Evolutionary conservation across 352 stramenopile genomes (phyloP), one percentile per base, ranked within the genome.

Genomic region (Globisporangium nunn): DNA sequence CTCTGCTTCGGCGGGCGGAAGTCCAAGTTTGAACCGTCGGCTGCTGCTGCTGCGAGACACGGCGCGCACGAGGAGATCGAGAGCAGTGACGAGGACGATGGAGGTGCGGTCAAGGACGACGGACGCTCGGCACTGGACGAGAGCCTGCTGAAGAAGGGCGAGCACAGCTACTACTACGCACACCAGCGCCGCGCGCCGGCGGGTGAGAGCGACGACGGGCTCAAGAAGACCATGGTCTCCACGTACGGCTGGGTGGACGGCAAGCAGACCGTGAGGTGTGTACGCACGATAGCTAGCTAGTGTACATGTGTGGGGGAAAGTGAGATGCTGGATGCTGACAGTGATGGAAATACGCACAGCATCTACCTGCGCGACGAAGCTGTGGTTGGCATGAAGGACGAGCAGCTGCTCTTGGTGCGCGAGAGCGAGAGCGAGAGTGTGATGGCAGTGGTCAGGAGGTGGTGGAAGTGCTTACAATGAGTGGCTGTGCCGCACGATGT

Each of bases 111-210:
- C 7, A 58, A 74, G 0, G 66, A 71, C n/a, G 56, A 71, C 6
- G 51, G 54, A 2, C 59, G 45, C 12, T 87, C 73, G 43, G 63
- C 63, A 54, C 71, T 77, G 45, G 74, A 91, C 18, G 82, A 90
- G 47, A 90, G 74, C 29, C 70, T 84, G 56, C 30, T 85, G 30
- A 70, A 68, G 48, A 89, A 89, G 56, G 85, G 85, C 40, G 70
- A 81, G 29, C 75, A 93, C 68, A 92, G 82, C 69, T 95, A 95
- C 70, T 92, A 91, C 66, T 95, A 92, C 63, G 70, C 79, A 10
- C 82, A 88, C 67, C 59, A 84, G 58, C 66, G 50, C 17, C 71
- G 62, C 54, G 63, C 71, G 14, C 46, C 60, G 31, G 72, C 70
- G 14, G 56, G 59, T 30, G 39, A 60, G 23, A 52, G 53, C 35